Conservation (phyloP, 163 green algal genomes). For the Chlorella variabilis region DNA sequence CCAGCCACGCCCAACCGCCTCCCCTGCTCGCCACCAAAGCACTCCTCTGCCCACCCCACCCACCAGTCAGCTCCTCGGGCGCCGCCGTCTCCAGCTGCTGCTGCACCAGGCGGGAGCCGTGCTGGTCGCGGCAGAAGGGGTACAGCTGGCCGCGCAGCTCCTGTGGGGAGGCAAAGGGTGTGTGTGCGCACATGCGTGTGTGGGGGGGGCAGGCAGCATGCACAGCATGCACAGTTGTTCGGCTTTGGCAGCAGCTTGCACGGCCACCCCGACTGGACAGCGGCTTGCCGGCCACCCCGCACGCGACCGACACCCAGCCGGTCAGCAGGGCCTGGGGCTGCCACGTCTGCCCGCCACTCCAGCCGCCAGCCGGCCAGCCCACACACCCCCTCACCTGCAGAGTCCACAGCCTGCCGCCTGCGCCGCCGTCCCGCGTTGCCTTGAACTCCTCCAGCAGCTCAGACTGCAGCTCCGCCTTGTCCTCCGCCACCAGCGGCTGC, state of each 20-base stretch:
- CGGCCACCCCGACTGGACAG: too few species aligned
- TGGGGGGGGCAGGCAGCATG: too few species aligned
- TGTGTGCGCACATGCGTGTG: neutral
- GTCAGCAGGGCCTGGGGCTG: too few species aligned
- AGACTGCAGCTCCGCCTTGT: slow-evolving; percentile 1
- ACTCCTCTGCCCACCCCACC: neutral
- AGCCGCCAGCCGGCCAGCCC: too few species aligned
- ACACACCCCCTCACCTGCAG: slow-evolving; percentile 17
- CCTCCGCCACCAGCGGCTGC: slow-evolving; percentile 28
- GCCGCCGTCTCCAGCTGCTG: slow-evolving; percentile 49
- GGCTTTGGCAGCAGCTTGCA: neutral
- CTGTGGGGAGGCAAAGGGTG: slow-evolving; percentile 42
- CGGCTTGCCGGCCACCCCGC: too few species aligned
- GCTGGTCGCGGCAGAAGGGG: slow-evolving; percentile 91
- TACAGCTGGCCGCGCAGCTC: slow-evolving; percentile 86
- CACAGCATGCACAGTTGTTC: neutral
- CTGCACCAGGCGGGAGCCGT: slow-evolving; percentile 93
- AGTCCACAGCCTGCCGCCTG: neutral
- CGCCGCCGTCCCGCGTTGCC: neutral
- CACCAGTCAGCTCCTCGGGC: slow-evolving; percentile 3
- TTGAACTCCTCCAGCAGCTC: slow-evolving; percentile 37
- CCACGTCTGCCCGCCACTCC: too few species aligned
- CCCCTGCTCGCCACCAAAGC: neutral
- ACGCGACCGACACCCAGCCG: too few species aligned
- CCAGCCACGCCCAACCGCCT: slow-evolving; percentile 15